phyloP scores from a whole-genome alignment of 441 rosid species.

The Iberis amara region DNA sequence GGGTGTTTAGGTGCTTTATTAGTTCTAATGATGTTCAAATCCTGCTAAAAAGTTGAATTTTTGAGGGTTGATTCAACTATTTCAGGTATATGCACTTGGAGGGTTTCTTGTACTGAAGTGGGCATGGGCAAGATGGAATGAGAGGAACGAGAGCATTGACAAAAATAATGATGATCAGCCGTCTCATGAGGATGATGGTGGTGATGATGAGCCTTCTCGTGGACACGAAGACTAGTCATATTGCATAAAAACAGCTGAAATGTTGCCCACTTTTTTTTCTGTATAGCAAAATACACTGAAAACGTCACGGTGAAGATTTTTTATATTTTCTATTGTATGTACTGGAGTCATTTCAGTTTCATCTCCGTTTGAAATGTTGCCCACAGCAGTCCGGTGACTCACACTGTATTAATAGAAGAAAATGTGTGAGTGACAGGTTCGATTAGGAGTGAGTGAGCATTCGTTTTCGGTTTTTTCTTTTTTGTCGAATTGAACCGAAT shows the following conservation, averaged over 20 bases:
- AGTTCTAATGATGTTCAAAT: not conserved
- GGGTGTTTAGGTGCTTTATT: not conserved
- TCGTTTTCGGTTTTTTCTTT: no score
- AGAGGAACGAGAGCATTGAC: constrained; percentile 50
- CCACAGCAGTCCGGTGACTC: no score
- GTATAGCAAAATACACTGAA: constrained; percentile 27
- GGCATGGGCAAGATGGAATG: constrained; percentile 89
- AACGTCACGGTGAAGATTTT: not conserved
- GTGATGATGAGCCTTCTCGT: constrained; percentile 1
- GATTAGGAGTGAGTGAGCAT: no score
- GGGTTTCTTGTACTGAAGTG: constrained; percentile 76
- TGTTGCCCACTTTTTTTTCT: constrained; percentile 17
- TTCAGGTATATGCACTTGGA: constrained; percentile 79
- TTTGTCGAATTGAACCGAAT: no score
- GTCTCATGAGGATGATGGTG: constrained; percentile 23
- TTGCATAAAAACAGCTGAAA: constrained; percentile 6
- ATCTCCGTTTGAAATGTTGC: constrained; percentile 7
- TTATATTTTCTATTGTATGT: constrained; percentile 19
- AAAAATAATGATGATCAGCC: constrained; percentile 40
- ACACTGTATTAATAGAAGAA: no score
- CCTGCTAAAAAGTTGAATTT: constrained; percentile 13
- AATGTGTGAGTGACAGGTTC: no score
- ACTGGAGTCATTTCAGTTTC: constrained; percentile 19
- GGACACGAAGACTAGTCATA: constrained; percentile 1
- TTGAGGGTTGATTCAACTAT: constrained; percentile 5